A percentile compares a stretch with the other conserved stretches of the same genome.
phyloP scores from a whole-genome alignment of 352 stramenopile genomes.

The Phytophthora crassamura region DNA sequence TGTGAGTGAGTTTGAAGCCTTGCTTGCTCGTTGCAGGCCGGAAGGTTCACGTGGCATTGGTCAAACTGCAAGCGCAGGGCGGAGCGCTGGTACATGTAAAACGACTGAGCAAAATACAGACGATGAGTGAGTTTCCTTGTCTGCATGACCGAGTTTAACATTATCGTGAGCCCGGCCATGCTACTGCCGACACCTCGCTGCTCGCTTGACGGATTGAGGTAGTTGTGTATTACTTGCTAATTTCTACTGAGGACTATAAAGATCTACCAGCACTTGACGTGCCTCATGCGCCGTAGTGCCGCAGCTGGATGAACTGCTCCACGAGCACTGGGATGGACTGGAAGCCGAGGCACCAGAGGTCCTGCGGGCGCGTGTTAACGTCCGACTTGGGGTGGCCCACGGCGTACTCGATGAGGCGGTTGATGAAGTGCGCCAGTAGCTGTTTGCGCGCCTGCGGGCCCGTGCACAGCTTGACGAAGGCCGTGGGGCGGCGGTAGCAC shows the following conservation, averaged over 20 bases:
- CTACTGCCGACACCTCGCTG: too few species aligned
- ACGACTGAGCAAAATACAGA: too few species aligned
- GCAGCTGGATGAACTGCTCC: slow-evolving; percentile 38
- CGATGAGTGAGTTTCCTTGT: too few species aligned
- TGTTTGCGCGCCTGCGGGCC: slow-evolving; percentile 41
- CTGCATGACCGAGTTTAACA: too few species aligned
- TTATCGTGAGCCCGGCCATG: too few species aligned
- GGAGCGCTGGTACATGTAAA: too few species aligned
- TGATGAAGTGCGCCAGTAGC: slow-evolving; percentile 50
- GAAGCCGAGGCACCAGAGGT: slow-evolving; percentile 32
- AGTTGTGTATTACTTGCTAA: slow-evolving; percentile 11
- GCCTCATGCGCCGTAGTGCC: slow-evolving; percentile 12
- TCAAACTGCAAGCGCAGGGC: neutral
- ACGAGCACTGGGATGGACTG: slow-evolving; percentile 37
- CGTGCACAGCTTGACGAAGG: slow-evolving; percentile 43
- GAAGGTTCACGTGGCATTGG: neutral
- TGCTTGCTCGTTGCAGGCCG: neutral
- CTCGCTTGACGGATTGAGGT: neutral
- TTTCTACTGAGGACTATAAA: slow-evolving; percentile 11
- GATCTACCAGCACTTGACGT: neutral
- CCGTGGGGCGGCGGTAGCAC: slow-evolving; percentile 40
- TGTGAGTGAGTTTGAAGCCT: neutral
- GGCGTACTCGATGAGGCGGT: slow-evolving; percentile 37
- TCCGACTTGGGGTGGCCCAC: slow-evolving; percentile 30
- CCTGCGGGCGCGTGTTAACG: slow-evolving; percentile 20